Percentiles rank a stretch among this genome's conserved stretches.
Conservation (phyloP, 345 rosid genomes). For the Combretum micranthum region DNA sequence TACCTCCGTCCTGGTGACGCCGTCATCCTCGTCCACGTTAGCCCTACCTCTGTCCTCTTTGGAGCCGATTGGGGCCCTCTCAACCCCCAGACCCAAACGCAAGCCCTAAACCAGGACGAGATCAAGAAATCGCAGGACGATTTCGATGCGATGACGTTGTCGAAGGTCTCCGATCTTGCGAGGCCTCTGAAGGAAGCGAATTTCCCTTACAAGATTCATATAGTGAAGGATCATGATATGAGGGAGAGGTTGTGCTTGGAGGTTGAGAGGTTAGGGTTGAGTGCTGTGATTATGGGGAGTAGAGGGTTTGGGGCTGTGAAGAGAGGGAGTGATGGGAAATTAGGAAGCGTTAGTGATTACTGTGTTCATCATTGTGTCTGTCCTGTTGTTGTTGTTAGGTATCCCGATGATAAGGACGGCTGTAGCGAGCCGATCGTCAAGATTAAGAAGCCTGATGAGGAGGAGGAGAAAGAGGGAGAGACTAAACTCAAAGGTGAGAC, state of each 20-base stretch:
- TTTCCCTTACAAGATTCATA: slow-evolving; percentile 34
- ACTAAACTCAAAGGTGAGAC: too few relatives aligned
- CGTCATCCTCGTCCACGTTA: slow-evolving; percentile 6
- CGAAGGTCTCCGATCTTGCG: slow-evolving; percentile 29
- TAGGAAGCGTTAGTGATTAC: slow-evolving; percentile 40
- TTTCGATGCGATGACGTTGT: slow-evolving; percentile 26
- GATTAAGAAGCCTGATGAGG: slow-evolving; percentile 1
- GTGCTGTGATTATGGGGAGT: slow-evolving; percentile 40
- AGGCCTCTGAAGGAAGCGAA: slow-evolving; percentile 31
- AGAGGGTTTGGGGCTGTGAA: slow-evolving; percentile 35
- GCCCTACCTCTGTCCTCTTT: slow-evolving; percentile 5
- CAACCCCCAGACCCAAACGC: background rate
- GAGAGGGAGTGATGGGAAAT: slow-evolving; percentile 30
- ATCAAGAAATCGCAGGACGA: slow-evolving; percentile 20
- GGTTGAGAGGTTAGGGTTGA: slow-evolving; percentile 37
- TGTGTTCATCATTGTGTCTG: slow-evolving; percentile 39
- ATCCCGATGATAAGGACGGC: slow-evolving; percentile 30
- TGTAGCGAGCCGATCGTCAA: slow-evolving; percentile 6
- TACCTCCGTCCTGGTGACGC: slow-evolving; percentile 6
- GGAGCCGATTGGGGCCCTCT: slow-evolving; percentile 6
- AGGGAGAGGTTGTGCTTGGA: slow-evolving; percentile 39
- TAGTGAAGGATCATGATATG: slow-evolving; percentile 43
- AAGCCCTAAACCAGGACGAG: background rate
- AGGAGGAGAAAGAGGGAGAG: slow-evolving; percentile 4
- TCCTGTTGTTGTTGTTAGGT: slow-evolving; percentile 36